These are phyloP conservation scores for Fusarium sp. DNA, from an alignment of 2,329 filamentous ascomycete genomes.

Conservation along the genomic window DNA sequence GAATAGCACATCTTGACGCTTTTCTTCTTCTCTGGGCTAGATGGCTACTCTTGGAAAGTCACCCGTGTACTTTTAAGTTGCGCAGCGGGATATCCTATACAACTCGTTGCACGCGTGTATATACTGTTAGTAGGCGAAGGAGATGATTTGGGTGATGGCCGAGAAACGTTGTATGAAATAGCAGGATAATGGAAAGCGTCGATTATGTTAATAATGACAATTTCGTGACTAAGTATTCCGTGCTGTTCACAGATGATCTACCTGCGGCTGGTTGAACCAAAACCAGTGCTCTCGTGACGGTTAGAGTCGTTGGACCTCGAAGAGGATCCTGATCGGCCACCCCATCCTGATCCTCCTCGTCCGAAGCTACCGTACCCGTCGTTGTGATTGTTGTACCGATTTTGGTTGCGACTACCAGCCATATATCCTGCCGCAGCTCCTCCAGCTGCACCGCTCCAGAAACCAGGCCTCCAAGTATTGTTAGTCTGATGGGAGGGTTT, in stretches of 20 bases:
- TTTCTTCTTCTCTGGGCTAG: conserved; percentile 47
- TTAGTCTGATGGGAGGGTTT: conserved; percentile 53
- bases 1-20: conserved; percentile 36
- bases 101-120: conserved; percentile 39
- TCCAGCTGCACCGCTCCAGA: conserved; percentile 76
- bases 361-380: conserved; percentile 51
- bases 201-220: conserved; percentile 31
- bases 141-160: conserved; percentile 16
- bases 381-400: conserved; percentile 44
- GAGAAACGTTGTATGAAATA: conserved; percentile 34
- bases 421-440: conserved; percentile 77
- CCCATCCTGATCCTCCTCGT: conserved; percentile 51
- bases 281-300: conserved; percentile 76
- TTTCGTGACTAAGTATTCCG: background rate
- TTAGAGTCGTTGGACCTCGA: conserved; percentile 56
- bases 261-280: conserved; percentile 74
- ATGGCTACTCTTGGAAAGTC: conserved; percentile 47
- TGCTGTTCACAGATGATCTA: conserved; percentile 46
- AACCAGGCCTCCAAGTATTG: conserved; percentile 76
- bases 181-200: conserved; percentile 47
- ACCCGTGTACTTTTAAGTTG: conserved; percentile 47
- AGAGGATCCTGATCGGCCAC: conserved; percentile 47
- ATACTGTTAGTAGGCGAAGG: conserved; percentile 42
- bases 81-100: conserved; percentile 15
- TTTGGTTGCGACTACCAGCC: conserved; percentile 63